Base-by-base conservation (phyloP, 768 basidiomycete genomes). In the Phaffia tasmanica region DNA sequence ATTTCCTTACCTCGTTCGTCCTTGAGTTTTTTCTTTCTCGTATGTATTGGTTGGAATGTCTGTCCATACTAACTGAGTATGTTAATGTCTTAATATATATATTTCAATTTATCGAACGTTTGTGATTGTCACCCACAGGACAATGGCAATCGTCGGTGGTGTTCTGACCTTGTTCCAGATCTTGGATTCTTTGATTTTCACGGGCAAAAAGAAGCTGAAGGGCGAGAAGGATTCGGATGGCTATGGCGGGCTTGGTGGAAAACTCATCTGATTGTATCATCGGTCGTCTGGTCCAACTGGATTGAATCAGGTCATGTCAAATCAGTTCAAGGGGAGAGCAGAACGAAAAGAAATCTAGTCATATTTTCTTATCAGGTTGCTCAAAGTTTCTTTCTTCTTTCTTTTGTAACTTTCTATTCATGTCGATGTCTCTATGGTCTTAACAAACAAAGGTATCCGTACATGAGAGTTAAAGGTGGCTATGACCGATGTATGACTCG, bases 111-210 rank as follows among this genome's bases (percentile, higher is more conserved):
- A n/a, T 29, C 4, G 6, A 46, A 19, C 29, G 16, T n/a, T 62
- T 48, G 47, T 29, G n/a, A 23, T 32, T n/a, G n/a, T n/a, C n/a
- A n/a, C n/a, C n/a, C n/a, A n/a, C 72, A 95, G 92, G 70, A 93
- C 92, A 29, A 95, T 92, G 74, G 95, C 95, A 1, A 97, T 99
- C 72, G 86, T 99, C 32, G 95, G 95, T 71, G 95, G 95, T 71
- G 93, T 98, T 3, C 79, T 99, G 68, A 99, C 95, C 5, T 86
- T 99, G 23, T 93, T 92, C 21, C 86, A 88, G 0, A 78, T 99
- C 18, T 71, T 97, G 61, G 95, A 98, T 76, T 83, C 87, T 68
- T 79, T 88, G 60, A 81, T 95, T 65, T 97, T 94, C 75, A 87
- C 86, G 19, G 86, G 91, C 42, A 81, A 83, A 61, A 83, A 84